Conservation (phyloP, 2,329 filamentous ascomycete species). For the Botryosphaeria agaves region DNA sequence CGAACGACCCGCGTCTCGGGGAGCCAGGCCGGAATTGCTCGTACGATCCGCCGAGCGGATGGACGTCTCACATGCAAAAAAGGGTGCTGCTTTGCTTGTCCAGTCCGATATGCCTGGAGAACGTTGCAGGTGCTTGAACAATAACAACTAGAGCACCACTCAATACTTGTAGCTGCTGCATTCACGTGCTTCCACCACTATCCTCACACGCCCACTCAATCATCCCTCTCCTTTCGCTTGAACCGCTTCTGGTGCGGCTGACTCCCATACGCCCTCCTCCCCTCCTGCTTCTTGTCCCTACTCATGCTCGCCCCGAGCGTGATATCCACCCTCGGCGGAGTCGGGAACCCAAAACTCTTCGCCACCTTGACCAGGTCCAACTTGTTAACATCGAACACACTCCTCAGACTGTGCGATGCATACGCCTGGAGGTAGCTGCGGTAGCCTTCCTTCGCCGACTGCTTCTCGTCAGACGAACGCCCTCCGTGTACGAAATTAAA, state of each 20-base stretch:
- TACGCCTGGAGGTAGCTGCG: constrained; percentile 90
- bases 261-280: constrained; percentile 57
- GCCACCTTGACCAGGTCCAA: constrained; percentile 70
- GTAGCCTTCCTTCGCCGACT: constrained; percentile 57
- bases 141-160: no score
- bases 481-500: neutral
- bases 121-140: no score
- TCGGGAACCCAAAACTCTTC: constrained; percentile 65
- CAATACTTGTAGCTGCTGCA: no score
- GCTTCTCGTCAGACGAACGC: constrained; percentile 1
- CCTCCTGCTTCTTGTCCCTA: constrained; percentile 47
- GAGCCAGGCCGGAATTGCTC: no score
- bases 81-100: no score
- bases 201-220: no score
- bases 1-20: no score
- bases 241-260: constrained; percentile 46
- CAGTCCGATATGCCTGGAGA: no score
- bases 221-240: no score
- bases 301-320: constrained; percentile 60
- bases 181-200: no score
- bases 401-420: constrained; percentile 65
- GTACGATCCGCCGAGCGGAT: no score
- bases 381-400: constrained; percentile 72
- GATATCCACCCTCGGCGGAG: constrained; percentile 65
- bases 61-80: no score